Percentiles rank a stretch among this genome's conserved stretches.
phyloP scores from a whole-genome alignment of 1,139 yeast species.

The Hyphopichia fennica region DNA sequence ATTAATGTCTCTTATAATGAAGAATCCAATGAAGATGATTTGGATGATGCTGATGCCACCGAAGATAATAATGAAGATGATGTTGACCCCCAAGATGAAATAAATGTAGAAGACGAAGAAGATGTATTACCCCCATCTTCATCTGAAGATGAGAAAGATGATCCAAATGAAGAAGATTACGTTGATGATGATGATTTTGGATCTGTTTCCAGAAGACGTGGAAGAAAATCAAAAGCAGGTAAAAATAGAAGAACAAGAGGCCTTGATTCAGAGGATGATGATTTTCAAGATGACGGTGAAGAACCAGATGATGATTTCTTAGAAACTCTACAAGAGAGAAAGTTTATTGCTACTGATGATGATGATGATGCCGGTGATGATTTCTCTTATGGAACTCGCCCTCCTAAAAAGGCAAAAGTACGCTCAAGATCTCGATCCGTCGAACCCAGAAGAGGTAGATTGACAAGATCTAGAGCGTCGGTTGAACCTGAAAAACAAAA shows the following conservation, averaged over 20 bases:
- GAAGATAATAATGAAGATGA: conserved; percentile 8
- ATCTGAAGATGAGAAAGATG: conserved; percentile 11
- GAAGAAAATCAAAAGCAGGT: conserved; percentile 8
- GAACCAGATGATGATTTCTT: conserved; percentile 32
- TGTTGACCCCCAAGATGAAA: conserved; percentile 3
- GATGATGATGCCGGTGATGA: conserved; percentile 30
- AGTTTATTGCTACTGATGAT: conserved; percentile 41
- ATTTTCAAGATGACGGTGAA: conserved; percentile 29
- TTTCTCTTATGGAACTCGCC: conserved; percentile 25
- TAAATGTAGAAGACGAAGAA: conserved; percentile 6
- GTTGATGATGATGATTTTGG: conserved; percentile 33
- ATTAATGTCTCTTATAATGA: conserved; percentile 12
- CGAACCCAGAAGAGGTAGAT: conserved; percentile 21
- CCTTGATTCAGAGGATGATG: conserved; percentile 23
- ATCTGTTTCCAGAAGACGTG: conserved; percentile 12
- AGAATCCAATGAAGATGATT: conserved; percentile 14
- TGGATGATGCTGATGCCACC: conserved; percentile 8
- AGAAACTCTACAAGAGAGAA: conserved; percentile 28
- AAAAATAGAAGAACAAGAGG: conserved; percentile 17
- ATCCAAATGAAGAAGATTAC: conserved; percentile 17
- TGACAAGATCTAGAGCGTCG: conserved; percentile 14
- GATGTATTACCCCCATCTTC: conserved; percentile 3
- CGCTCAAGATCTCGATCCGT: conserved; percentile 27
- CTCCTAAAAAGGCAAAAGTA: conserved; percentile 15
- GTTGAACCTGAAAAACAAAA: conserved; percentile 24